These are phyloP conservation scores for Xylaria sp. DNA, from an alignment of 2,329 filamentous ascomycete species.

Conservation along the genomic window DNA sequence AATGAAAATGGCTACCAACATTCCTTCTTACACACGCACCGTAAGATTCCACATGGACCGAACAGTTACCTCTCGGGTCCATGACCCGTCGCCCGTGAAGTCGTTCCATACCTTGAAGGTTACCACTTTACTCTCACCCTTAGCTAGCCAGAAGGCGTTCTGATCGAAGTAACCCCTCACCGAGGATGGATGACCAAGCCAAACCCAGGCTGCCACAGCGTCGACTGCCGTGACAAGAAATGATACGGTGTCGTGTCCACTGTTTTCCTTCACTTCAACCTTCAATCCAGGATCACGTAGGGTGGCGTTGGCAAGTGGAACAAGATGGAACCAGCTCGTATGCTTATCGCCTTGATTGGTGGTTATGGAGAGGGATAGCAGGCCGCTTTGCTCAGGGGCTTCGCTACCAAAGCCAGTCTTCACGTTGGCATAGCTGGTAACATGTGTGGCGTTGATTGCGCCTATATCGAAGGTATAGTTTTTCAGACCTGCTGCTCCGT, in stretches of 20 bases:
- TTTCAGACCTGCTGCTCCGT: background rate
- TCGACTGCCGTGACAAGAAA: constrained; percentile 16
- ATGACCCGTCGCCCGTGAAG: constrained; percentile 4
- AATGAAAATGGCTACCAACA: background rate
- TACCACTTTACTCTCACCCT: constrained; percentile 10
- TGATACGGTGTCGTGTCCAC: background rate
- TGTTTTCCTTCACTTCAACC: background rate
- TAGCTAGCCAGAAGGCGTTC: constrained; percentile 22
- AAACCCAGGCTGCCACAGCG: constrained; percentile 24
- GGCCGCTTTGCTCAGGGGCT: background rate
- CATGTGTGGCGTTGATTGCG: constrained; percentile 12
- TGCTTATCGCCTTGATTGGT: constrained; percentile 16
- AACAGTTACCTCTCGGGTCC: constrained; percentile 8
- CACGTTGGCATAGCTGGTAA: constrained; percentile 13
- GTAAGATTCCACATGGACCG: constrained; percentile 7
- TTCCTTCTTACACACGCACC: background rate
- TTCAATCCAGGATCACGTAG: constrained; percentile 10
- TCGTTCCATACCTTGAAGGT: constrained; percentile 19
- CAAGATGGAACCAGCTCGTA: constrained; percentile 18
- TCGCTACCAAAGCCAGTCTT: background rate
- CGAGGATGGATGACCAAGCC: constrained; percentile 12
- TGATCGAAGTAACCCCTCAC: constrained; percentile 14
- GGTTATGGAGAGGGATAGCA: constrained; percentile 12
- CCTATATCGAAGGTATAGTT: constrained; percentile 5
- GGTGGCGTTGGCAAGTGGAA: constrained; percentile 3